These are phyloP conservation scores for Gossypium trilobum DNA, from an alignment of 441 rosid genomes.

Conservation along the genomic window DNA sequence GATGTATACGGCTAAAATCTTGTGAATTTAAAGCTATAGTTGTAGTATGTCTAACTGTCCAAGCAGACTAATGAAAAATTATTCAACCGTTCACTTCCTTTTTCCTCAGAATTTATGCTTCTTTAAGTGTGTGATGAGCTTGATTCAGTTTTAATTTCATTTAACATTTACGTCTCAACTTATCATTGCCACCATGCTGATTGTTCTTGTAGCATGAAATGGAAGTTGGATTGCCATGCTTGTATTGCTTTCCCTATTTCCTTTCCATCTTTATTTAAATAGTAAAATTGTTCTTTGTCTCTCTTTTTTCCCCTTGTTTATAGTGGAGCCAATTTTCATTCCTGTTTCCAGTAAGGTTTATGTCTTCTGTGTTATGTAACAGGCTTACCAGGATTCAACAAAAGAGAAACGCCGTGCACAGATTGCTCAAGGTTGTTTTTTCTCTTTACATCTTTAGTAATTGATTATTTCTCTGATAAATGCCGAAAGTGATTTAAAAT, in stretches of 20 bases:
- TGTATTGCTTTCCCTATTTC: background rate
- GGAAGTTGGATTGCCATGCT: background rate
- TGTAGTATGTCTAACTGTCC: background rate
- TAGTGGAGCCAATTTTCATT: background rate
- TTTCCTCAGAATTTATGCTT: background rate
- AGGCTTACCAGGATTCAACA: slow-evolving; percentile 94
- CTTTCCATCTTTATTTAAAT: background rate
- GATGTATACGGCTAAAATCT: background rate
- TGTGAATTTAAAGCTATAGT: background rate
- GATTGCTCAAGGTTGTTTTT: slow-evolving; percentile 80
- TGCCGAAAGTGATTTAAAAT: background rate
- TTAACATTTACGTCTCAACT: background rate
- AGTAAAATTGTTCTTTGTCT: background rate
- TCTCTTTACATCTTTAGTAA: background rate
- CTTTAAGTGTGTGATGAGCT: background rate
- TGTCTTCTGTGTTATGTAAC: slow-evolving; percentile 19
- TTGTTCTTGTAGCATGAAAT: background rate
- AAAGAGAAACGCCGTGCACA: slow-evolving; percentile 91
- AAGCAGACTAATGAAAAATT: background rate
- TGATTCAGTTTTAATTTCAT: background rate
- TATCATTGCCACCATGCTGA: background rate
- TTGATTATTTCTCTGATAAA: background rate
- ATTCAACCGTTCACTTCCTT: background rate
- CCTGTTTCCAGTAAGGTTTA: background rate
- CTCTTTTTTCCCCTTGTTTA: background rate